Evolutionary conservation across 129 eudicot genomes (phyloP).

Genomic region (Deinandra increscens): DNA sequence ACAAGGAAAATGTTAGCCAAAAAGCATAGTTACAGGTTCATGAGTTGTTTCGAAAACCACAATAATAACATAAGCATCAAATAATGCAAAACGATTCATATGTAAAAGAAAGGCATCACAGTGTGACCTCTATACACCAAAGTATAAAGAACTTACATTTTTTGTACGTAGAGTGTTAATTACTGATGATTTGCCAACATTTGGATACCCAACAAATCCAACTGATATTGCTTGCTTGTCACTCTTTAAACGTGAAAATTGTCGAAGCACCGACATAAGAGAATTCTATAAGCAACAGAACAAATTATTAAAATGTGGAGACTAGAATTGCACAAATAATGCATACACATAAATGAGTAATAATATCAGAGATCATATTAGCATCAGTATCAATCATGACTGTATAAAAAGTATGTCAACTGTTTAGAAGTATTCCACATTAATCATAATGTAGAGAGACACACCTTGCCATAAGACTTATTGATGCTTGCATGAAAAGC

Average conservation of each 20-base stretch:
- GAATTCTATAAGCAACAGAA: slow-evolving; percentile 58
- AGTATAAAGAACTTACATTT: slow-evolving; percentile 52
- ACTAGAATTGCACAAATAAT: slow-evolving; percentile 1
- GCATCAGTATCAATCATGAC: neutral
- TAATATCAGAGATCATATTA: neutral
- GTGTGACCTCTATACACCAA: neutral
- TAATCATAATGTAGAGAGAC: neutral
- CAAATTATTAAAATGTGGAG: neutral
- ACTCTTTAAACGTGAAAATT: slow-evolving; percentile 84
- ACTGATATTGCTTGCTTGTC: slow-evolving; percentile 98
- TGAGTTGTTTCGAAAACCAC: neutral
- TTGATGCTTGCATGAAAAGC: slow-evolving; percentile 96
- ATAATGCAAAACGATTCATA: neutral
- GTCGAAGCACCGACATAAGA: slow-evolving; percentile 84
- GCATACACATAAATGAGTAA: neutral
- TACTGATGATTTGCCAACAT: slow-evolving; percentile 98
- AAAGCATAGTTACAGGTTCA: neutral
- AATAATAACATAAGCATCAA: neutral
- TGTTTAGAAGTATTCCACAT: neutral
- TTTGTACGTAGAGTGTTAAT: slow-evolving; percentile 91
- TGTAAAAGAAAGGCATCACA: slow-evolving; percentile 1
- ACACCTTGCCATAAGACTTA: slow-evolving; percentile 94
- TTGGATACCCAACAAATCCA: slow-evolving; percentile 97
- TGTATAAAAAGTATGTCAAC: neutral
- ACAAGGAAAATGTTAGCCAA: slow-evolving; percentile 8